These are phyloP conservation scores for Xerocomus spinulosus DNA, from an alignment of 768 basidiomycete species.

Conservation along the genomic window DNA sequence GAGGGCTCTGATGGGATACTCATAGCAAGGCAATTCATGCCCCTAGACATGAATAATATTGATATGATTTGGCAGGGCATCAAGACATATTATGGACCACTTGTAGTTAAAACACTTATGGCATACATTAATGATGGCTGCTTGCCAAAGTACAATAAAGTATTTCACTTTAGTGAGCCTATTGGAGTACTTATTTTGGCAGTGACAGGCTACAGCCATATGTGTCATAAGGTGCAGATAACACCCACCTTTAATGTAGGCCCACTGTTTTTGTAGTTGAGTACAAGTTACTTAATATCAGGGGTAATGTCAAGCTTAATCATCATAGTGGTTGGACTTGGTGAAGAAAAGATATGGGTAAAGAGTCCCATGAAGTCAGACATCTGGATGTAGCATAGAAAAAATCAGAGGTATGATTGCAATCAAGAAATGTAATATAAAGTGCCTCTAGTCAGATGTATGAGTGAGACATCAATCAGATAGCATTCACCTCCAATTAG, in stretches of 20 bases:
- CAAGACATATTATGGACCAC: background rate
- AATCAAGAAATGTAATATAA: no score
- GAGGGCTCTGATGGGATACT: background rate
- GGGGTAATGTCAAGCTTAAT: background rate
- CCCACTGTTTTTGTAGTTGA: background rate
- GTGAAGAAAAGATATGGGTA: background rate
- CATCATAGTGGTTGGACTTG: background rate
- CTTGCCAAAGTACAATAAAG: background rate
- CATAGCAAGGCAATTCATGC: background rate
- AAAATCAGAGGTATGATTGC: no score
- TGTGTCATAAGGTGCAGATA: background rate
- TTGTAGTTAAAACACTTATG: background rate
- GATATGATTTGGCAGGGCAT: background rate
- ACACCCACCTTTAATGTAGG: background rate
- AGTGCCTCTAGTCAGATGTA: background rate
- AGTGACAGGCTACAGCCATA: no score
- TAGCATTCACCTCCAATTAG: background rate
- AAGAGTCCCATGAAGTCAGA: background rate
- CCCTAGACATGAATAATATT: background rate
- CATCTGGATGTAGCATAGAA: background rate
- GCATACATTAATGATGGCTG: background rate
- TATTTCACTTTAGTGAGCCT: background rate
- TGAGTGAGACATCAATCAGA: background rate
- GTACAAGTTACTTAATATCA: background rate
- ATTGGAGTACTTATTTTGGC: background rate